Conservation (phyloP, 176 grass and related monocot genomes). For the Hordeum marinum region DNA sequence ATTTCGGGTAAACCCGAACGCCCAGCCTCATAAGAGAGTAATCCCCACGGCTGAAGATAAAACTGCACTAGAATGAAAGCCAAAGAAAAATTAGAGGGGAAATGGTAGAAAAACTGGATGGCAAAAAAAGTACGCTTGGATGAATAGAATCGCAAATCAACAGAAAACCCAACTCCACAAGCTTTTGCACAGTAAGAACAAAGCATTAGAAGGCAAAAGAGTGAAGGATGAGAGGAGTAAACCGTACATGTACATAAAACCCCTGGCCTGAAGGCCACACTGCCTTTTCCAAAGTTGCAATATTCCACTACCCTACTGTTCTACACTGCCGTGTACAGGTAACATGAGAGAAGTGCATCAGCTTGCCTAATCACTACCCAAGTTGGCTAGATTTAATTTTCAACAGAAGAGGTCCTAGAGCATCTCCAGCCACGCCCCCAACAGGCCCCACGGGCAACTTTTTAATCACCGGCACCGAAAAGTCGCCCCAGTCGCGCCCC, state of each 20-base stretch:
- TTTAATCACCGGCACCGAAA: too few relatives aligned
- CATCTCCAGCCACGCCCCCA: too few relatives aligned
- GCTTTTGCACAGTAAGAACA: conserved; percentile 14
- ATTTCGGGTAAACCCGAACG: too few relatives aligned
- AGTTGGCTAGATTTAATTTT: background rate
- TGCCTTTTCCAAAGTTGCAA: conserved; percentile 1
- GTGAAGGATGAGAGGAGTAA: background rate
- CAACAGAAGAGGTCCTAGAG: background rate
- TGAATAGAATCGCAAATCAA: background rate
- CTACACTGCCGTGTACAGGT: background rate
- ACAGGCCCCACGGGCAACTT: too few relatives aligned
- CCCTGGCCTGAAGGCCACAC: conserved; percentile 9
- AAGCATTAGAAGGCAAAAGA: conserved; percentile 1
- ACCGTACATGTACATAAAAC: background rate
- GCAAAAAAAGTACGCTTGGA: background rate
- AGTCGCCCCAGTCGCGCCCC: too few relatives aligned
- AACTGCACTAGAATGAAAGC: too few relatives aligned
- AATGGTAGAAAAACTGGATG: background rate
- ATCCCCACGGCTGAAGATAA: too few relatives aligned
- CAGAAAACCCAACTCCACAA: background rate
- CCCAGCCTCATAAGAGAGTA: too few relatives aligned
- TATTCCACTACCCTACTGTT: background rate
- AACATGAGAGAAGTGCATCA: background rate
- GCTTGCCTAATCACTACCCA: background rate
- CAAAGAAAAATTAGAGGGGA: too few relatives aligned